Conservation (phyloP, 768 basidiomycete species). For the Tubosaeta sp. region DNA sequence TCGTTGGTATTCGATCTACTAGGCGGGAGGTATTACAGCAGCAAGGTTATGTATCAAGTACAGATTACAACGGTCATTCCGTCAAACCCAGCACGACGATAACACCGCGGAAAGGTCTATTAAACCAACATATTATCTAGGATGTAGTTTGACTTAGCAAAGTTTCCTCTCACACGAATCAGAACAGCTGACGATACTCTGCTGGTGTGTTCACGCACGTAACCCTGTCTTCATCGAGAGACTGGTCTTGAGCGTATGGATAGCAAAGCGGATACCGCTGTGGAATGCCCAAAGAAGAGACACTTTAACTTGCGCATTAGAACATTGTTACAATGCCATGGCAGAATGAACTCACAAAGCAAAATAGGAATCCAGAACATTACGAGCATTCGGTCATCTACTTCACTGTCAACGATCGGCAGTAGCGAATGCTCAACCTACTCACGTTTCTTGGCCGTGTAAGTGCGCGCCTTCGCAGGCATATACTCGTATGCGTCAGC, state of each 20-base stretch:
- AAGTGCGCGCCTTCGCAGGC: conserved; percentile 41
- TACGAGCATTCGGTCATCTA: conserved; percentile 82
- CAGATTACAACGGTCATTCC: conserved; percentile 13
- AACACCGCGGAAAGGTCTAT: conserved; percentile 6
- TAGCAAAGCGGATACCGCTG: conserved; percentile 48
- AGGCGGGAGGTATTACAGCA: conserved; percentile 17
- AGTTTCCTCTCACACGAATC: not conserved
- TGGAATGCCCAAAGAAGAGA: conserved; percentile 61
- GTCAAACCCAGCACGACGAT: conserved; percentile 20
- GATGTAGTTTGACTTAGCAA: not conserved
- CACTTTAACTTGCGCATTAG: conserved; percentile 29
- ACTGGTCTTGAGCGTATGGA: conserved; percentile 45
- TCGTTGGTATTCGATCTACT: not conserved
- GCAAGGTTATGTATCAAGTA: conserved; percentile 16
- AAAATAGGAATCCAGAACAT: conserved; percentile 86
- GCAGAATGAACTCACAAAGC: conserved; percentile 50
- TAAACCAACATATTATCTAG: conserved; percentile 5
- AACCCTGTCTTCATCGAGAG: conserved; percentile 43
- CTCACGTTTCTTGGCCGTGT: conserved; percentile 63
- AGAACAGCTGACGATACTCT: conserved; percentile 1
- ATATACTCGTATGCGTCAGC: conserved; percentile 65
- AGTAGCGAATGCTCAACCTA: not conserved
- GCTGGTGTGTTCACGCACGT: conserved; percentile 24
- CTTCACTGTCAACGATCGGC: conserved; percentile 1
- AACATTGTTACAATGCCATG: not conserved